These are phyloP conservation scores for Pichia sp. DNA, from an alignment of 1,139 yeast species.

Conservation along the genomic window DNA sequence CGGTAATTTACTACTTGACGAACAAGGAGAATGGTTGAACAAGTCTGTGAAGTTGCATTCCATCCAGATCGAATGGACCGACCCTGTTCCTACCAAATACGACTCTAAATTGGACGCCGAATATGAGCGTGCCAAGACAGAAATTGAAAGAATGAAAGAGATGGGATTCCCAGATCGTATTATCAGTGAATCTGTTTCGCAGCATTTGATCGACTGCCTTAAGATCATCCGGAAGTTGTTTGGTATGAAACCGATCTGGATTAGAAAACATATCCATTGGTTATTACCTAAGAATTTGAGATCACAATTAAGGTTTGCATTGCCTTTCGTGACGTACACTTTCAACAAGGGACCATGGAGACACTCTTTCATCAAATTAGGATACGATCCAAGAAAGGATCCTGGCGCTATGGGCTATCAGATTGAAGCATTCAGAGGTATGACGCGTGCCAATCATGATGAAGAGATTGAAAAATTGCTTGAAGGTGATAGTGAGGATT, in stretches of 20 bases:
- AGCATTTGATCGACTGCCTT: constrained; percentile 46
- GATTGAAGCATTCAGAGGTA: constrained; percentile 72
- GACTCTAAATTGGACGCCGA: constrained; percentile 40
- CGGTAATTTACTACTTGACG: constrained; percentile 39
- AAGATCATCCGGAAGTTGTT: constrained; percentile 54
- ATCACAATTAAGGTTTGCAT: constrained; percentile 63
- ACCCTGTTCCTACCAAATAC: constrained; percentile 46
- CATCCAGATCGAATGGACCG: constrained; percentile 43
- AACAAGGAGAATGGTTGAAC: constrained; percentile 54
- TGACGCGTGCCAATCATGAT: constrained; percentile 35
- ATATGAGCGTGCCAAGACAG: constrained; percentile 34
- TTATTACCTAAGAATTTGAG: constrained; percentile 53
- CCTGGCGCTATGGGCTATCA: constrained; percentile 56
- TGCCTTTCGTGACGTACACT: constrained; percentile 80
- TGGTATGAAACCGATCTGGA: constrained; percentile 79
- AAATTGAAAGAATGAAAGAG: constrained; percentile 30
- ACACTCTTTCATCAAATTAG: constrained; percentile 77
- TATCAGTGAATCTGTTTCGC: constrained; percentile 26
- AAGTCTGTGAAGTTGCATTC: constrained; percentile 46
- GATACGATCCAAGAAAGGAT: constrained; percentile 70
- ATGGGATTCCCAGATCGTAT: constrained; percentile 20
- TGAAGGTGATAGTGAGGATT: constrained; percentile 27
- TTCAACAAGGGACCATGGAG: constrained; percentile 96
- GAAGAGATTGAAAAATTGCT: constrained; percentile 36
- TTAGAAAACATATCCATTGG: constrained; percentile 69